Base-by-base conservation (phyloP, 2,329 filamentous ascomycete species). In the Colletotrichum sublineola region DNA sequence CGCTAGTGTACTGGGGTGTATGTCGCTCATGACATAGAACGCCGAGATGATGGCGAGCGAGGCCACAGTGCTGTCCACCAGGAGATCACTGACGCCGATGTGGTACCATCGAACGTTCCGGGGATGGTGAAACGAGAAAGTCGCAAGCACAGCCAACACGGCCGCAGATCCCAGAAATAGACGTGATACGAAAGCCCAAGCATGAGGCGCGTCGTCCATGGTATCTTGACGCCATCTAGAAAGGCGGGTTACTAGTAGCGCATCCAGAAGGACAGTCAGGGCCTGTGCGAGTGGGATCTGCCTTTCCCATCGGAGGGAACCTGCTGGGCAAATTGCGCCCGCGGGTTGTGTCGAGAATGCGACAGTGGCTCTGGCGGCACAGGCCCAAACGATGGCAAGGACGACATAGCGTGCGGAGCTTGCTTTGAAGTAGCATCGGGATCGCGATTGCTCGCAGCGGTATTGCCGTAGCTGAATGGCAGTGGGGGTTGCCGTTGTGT, bases 351-450 rank as follows among this genome's bases (percentile, higher is more conserved):
- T 77, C 3, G 77, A 75, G 1, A 78, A 75, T 18, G 74, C 72
- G 46, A 78, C 75, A 11, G 78, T 78, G 7, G 78, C 62, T 15
- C 78, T 74, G 52, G 79, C 75, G 4, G 78, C 78, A n/a, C 78
- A 68, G 7, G 77, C 80, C 81, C 81, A 83, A 7, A 76, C 33
- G 7, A 81, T 50, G 20, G 81, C 76, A 5, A 80, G 65, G 20
- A 76, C 3, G 24, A 73, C 50, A 67, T 78, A 79, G 50, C 75
- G 60, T 12, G 74, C 8, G 29, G 73, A n/a, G 5, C 63, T 40
- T 3, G 69, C 61, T n/a, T 24, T 71, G 33, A 56, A 55, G 20
- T 64, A 57, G 33, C 63, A 24, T 31, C 74, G 74, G 29, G 56
- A 64, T 12, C 69, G 50, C 1, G 63, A 5, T 62, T 62, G 15